Conservation (phyloP, 75 land plant species). For the Ceratopteris richardii region DNA sequence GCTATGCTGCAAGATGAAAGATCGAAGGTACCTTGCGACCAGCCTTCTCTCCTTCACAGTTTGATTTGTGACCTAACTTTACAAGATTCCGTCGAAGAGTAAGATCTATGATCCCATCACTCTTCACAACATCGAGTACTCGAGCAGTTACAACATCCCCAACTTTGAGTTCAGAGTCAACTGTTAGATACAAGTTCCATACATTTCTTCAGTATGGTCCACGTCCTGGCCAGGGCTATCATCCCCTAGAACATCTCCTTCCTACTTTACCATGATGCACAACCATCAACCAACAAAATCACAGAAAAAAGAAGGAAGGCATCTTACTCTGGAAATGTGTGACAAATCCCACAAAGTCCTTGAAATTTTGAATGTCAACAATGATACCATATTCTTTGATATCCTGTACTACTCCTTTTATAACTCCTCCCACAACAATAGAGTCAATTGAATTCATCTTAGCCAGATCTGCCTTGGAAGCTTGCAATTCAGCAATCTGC, state of each 20-base stretch:
- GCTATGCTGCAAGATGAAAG: neutral
- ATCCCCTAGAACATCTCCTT: too few relatives aligned
- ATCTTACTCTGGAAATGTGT: slow-evolving; percentile 70
- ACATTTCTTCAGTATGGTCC: neutral
- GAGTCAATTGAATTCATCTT: slow-evolving; percentile 45
- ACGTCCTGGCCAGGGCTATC: too few relatives aligned
- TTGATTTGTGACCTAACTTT: slow-evolving; percentile 2
- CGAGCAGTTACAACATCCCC: slow-evolving; percentile 54
- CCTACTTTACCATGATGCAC: too few relatives aligned
- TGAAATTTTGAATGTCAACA: slow-evolving; percentile 41
- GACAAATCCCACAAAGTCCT: slow-evolving; percentile 69
- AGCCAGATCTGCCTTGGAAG: slow-evolving; percentile 18
- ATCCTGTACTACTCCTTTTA: slow-evolving; percentile 62
- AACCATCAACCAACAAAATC: neutral
- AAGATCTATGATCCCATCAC: slow-evolving; percentile 74
- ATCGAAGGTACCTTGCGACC: neutral
- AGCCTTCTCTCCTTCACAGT: neutral
- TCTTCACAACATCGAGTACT: slow-evolving; percentile 69
- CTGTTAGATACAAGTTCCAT: slow-evolving; percentile 28
- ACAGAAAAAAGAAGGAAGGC: neutral
- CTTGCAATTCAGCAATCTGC: slow-evolving; percentile 60
- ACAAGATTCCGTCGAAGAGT: slow-evolving; percentile 58
- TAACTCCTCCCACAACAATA: slow-evolving; percentile 50
- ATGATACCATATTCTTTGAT: slow-evolving; percentile 83
- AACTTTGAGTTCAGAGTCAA: slow-evolving; percentile 33